Percentiles rank a stretch among this genome's conserved stretches.
These are phyloP conservation scores for Dendrobium nobile DNA, from an alignment of 106 monocot species.

Conservation along the genomic window DNA sequence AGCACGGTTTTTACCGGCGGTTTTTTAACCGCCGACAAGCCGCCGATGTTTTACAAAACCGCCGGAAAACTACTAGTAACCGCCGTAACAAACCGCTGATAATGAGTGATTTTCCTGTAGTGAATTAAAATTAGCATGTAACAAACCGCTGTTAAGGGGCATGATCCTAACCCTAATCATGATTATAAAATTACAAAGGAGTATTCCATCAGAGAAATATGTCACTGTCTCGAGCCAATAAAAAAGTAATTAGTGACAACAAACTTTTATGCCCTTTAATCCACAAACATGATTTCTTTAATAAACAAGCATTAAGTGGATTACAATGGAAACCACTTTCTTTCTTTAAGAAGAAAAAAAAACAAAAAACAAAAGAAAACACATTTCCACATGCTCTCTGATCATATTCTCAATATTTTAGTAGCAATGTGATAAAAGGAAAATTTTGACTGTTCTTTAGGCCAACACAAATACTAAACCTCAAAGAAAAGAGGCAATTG, in stretches of 20 bases:
- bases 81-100: too few relatives aligned
- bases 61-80: too few relatives aligned
- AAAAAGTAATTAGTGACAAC: constrained; percentile 1
- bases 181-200: background rate
- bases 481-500: too few relatives aligned
- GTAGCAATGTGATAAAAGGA: background rate
- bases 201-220: background rate
- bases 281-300: background rate
- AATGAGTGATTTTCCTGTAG: too few relatives aligned
- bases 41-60: too few relatives aligned
- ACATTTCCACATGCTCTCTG: background rate
- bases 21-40: too few relatives aligned
- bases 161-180: background rate
- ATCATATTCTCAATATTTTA: background rate
- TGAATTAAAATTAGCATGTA: too few relatives aligned
- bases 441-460: background rate
- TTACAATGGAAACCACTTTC: background rate
- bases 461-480: background rate
- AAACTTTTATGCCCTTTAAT: background rate
- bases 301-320: background rate
- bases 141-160: too few relatives aligned
- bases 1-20: too few relatives aligned
- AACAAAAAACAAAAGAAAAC: background rate
- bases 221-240: background rate
- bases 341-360: background rate